Evolutionary conservation across 805 yeast genomes (phyloP).

Genomic region (Sungouiozyma intestinalis): DNA sequence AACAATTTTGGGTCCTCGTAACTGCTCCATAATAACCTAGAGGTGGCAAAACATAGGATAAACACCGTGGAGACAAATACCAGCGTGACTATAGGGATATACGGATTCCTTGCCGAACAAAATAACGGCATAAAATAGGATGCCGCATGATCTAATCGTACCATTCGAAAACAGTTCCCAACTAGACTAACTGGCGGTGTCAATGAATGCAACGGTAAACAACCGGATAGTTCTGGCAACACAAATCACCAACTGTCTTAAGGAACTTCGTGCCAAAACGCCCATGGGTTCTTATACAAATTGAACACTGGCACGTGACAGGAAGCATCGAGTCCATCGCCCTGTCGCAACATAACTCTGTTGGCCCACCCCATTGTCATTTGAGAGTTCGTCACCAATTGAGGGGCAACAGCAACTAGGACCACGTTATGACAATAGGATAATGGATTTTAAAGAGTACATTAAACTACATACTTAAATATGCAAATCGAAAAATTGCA

Average conservation of each 20-base stretch:
- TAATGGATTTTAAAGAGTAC: not conserved
- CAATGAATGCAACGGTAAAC: not conserved
- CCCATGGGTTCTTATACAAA: too few species aligned
- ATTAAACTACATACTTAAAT: not conserved
- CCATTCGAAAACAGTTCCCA: not conserved
- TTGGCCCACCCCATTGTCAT: too few species aligned
- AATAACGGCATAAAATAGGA: slow-evolving; percentile 27
- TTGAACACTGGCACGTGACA: too few species aligned
- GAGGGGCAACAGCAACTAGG: not conserved
- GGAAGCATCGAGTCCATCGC: too few species aligned
- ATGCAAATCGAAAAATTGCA: not conserved
- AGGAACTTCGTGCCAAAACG: too few species aligned
- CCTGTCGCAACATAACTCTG: too few species aligned
- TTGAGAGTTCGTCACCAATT: too few species aligned
- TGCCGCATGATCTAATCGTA: slow-evolving; percentile 5
- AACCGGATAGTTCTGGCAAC: not conserved
- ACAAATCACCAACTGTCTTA: too few species aligned
- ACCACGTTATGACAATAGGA: not conserved
- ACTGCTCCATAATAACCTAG: slow-evolving; percentile 14
- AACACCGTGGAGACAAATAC: slow-evolving; percentile 10
- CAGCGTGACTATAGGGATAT: slow-evolving; percentile 12
- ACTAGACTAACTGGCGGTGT: not conserved
- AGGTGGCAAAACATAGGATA: slow-evolving; percentile 12
- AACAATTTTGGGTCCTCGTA: slow-evolving; percentile 25
- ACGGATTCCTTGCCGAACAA: slow-evolving; percentile 21